Evolutionary conservation across 306 rosid genomes (phyloP).

Genomic region (Erythrophleum fordii): DNA sequence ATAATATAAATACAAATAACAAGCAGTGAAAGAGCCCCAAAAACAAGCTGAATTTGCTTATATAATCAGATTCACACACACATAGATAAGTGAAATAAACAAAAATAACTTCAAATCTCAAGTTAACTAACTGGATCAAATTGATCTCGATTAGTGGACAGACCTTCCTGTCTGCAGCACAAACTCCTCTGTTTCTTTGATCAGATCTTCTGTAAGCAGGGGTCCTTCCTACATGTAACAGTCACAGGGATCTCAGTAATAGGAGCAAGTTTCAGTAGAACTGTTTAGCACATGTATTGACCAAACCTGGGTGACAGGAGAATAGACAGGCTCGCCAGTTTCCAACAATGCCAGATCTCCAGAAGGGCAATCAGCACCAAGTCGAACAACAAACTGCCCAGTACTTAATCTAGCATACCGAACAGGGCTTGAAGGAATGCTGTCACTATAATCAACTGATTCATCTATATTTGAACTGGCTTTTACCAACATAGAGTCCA

Average conservation of each 20-base stretch:
- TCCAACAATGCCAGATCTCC: slow-evolving; percentile 73
- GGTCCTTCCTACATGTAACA: slow-evolving; percentile 77
- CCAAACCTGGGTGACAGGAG: slow-evolving; percentile 91
- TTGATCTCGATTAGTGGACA: slow-evolving; percentile 34
- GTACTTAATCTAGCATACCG: slow-evolving; percentile 69
- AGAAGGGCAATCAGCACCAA: slow-evolving; percentile 75
- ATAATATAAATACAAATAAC: background rate
- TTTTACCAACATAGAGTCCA: slow-evolving; percentile 65
- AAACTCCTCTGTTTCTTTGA: slow-evolving; percentile 94
- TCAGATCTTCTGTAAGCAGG: slow-evolving; percentile 88
- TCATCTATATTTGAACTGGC: slow-evolving; percentile 56
- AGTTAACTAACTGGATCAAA: slow-evolving; percentile 17
- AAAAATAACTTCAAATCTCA: slow-evolving; percentile 17
- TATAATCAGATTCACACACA: background rate
- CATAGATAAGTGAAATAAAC: background rate
- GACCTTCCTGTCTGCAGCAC: slow-evolving; percentile 97
- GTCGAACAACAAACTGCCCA: slow-evolving; percentile 85
- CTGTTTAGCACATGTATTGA: slow-evolving; percentile 30
- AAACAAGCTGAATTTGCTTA: slow-evolving; percentile 21
- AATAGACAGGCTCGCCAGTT: slow-evolving; percentile 88
- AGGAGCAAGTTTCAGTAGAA: slow-evolving; percentile 35
- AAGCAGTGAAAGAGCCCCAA: slow-evolving; percentile 17
- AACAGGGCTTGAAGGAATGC: slow-evolving; percentile 50
- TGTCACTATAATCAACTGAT: slow-evolving; percentile 34
- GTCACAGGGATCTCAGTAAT: slow-evolving; percentile 38